Evolutionary conservation across 2,329 filamentous ascomycete genomes (phyloP).

Genomic region (Chaetomium sp.): DNA sequence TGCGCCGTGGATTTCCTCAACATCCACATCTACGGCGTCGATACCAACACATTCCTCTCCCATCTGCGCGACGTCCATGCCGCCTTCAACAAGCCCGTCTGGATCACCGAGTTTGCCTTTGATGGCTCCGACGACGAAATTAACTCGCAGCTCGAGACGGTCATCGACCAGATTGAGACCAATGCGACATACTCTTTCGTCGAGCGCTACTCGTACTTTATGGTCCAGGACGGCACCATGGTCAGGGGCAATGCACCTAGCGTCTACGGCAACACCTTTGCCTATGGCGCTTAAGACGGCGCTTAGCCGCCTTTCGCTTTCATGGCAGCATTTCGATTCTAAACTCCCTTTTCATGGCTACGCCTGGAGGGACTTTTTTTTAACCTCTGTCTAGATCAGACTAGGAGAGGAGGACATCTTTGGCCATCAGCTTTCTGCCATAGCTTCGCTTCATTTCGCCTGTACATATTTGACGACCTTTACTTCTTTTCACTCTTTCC

Average conservation of each 20-base stretch:
- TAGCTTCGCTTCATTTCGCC: slow-evolving; percentile 10
- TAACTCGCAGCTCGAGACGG: slow-evolving; percentile 51
- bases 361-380: slow-evolving; percentile 2
- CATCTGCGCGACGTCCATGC: slow-evolving; percentile 54
- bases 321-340: slow-evolving; percentile 5
- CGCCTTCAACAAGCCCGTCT: slow-evolving; percentile 56
- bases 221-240: slow-evolving; percentile 51
- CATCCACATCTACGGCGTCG: slow-evolving; percentile 64
- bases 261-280: slow-evolving; percentile 53
- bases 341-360: not conserved
- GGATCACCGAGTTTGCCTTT: slow-evolving; percentile 67
- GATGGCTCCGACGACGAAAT: slow-evolving; percentile 48
- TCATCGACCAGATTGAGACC: slow-evolving; percentile 53
- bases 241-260: slow-evolving; percentile 45
- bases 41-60: slow-evolving; percentile 54
- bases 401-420: slow-evolving; percentile 1
- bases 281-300: slow-evolving; percentile 41
- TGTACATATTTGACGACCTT: slow-evolving; percentile 28
- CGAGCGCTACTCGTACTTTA: slow-evolving; percentile 61
- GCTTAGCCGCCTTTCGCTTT: not conserved
- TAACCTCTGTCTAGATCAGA: slow-evolving; percentile 4
- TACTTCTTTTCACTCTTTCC: slow-evolving; percentile 16
- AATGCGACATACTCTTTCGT: slow-evolving; percentile 51
- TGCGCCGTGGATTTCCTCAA: slow-evolving; percentile 63
- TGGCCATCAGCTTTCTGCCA: slow-evolving; percentile 12